A percentile compares a stretch with the other conserved stretches of the same genome.
Conservation (phyloP, 495 filamentous ascomycete species). For the Tuber microsphaerosporum region DNA sequence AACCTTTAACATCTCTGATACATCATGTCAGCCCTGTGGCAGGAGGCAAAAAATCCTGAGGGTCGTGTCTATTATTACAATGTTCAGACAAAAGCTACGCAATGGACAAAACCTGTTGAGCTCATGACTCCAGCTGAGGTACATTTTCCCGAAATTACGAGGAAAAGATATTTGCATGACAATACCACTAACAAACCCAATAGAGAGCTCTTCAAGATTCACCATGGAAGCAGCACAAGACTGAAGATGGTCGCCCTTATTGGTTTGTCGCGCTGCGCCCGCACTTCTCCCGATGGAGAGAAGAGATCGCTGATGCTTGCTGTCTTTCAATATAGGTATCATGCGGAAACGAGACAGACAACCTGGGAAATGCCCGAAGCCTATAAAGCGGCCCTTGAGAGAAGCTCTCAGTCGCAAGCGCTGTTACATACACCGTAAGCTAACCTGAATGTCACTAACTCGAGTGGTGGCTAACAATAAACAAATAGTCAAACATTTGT, state of each 20-base stretch:
- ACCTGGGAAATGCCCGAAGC: slow-evolving; percentile 90
- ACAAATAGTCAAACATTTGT: slow-evolving; percentile 34
- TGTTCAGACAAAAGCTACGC: slow-evolving; percentile 71
- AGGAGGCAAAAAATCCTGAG: slow-evolving; percentile 70
- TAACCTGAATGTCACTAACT: not conserved
- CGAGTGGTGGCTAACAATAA: not conserved
- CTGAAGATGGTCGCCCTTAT: slow-evolving; percentile 79
- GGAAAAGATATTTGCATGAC: not conserved
- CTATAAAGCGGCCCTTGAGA: slow-evolving; percentile 63
- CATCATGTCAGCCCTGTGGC: slow-evolving; percentile 65
- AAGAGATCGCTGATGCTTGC: not conserved
- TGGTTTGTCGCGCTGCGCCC: slow-evolving; percentile 51
- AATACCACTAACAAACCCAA: not conserved
- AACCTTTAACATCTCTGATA: slow-evolving; percentile 17
- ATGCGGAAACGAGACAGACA: slow-evolving; percentile 83
- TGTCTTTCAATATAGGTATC: slow-evolving; percentile 46
- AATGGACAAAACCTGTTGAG: slow-evolving; percentile 89
- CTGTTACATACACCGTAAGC: slow-evolving; percentile 57
- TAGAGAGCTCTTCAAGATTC: slow-evolving; percentile 64
- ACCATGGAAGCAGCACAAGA: slow-evolving; percentile 88
- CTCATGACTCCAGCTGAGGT: slow-evolving; percentile 85
- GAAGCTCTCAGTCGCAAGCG: slow-evolving; percentile 44
- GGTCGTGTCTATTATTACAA: slow-evolving; percentile 95
- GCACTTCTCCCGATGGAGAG: slow-evolving; percentile 5
- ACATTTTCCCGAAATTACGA: slow-evolving; percentile 6